phyloP scores from a whole-genome alignment of 2,329 filamentous ascomycete species.

The Ceratocystis smalleyi region DNA sequence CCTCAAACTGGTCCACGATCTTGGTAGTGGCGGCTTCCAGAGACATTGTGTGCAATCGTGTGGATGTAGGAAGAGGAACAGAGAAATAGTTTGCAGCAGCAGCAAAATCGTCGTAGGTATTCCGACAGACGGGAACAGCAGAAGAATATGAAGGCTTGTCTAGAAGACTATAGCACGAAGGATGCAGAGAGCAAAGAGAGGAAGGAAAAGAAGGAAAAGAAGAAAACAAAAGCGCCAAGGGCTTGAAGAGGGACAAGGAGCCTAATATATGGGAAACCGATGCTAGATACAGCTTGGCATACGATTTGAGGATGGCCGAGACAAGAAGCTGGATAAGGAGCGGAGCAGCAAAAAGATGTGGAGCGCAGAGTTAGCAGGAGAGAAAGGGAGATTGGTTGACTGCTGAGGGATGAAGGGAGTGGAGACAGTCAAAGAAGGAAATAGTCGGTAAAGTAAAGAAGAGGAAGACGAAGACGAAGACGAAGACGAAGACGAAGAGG shows the following conservation, averaged over 20 bases:
- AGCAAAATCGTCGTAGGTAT: slow-evolving; percentile 18
- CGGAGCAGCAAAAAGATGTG: slow-evolving; percentile 22
- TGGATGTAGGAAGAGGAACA: slow-evolving; percentile 36
- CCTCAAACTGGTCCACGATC: slow-evolving; percentile 75
- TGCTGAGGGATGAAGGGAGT: too few species aligned
- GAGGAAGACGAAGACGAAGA: neutral
- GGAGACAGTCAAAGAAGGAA: too few species aligned
- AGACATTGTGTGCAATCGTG: slow-evolving; percentile 41
- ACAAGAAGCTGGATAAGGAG: slow-evolving; percentile 20
- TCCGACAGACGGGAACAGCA: slow-evolving; percentile 38
- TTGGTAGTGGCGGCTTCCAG: slow-evolving; percentile 57
- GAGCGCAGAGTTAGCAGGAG: slow-evolving; percentile 27
- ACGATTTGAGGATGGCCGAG: slow-evolving; percentile 18
- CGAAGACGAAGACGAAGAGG: neutral
- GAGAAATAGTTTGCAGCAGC: slow-evolving; percentile 27
- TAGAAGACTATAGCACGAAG: neutral
- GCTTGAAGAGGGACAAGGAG: slow-evolving; percentile 16
- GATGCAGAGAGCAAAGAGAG: slow-evolving; percentile 18
- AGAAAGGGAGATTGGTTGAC: neutral
- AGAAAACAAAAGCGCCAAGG: slow-evolving; percentile 15
- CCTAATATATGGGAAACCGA: slow-evolving; percentile 24
- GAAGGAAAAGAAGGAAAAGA: slow-evolving; percentile 16
- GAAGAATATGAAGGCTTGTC: slow-evolving; percentile 19
- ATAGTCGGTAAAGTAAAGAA: neutral
- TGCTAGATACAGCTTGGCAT: slow-evolving; percentile 21